A percentile compares a stretch with the other conserved stretches of the same genome.
Evolutionary conservation across 306 rosid species (phyloP).

Genomic region (Rosa lucieae): DNA sequence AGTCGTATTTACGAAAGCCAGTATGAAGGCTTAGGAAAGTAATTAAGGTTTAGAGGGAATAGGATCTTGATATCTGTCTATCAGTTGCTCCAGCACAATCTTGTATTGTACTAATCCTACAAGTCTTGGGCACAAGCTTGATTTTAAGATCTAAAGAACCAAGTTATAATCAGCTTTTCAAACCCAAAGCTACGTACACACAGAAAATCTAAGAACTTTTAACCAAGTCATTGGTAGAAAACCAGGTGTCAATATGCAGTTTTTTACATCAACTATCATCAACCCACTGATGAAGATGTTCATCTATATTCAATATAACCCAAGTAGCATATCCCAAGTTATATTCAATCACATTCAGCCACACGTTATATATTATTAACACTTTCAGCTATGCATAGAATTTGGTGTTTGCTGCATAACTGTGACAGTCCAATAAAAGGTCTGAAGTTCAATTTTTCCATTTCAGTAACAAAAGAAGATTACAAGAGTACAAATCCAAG

Average conservation of each 20-base stretch:
- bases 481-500: neutral
- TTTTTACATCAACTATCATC: neutral
- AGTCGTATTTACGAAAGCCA: neutral
- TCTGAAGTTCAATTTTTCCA: neutral
- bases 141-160: neutral
- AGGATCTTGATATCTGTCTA: neutral
- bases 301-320: neutral
- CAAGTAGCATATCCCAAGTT: neutral
- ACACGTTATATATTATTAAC: no score
- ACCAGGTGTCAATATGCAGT: neutral
- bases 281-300: neutral
- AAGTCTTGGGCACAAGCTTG: neutral
- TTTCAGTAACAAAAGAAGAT: neutral
- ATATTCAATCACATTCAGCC: no score
- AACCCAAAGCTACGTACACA: neutral
- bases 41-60: neutral
- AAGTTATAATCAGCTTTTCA: neutral
- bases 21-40: neutral
- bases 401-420: neutral
- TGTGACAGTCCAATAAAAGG: neutral
- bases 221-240: neutral
- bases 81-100: neutral
- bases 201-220: neutral
- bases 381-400: neutral
- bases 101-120: neutral